phyloP scores from a whole-genome alignment of 805 yeast genomes.

The Kazachstania kunashirensis region DNA sequence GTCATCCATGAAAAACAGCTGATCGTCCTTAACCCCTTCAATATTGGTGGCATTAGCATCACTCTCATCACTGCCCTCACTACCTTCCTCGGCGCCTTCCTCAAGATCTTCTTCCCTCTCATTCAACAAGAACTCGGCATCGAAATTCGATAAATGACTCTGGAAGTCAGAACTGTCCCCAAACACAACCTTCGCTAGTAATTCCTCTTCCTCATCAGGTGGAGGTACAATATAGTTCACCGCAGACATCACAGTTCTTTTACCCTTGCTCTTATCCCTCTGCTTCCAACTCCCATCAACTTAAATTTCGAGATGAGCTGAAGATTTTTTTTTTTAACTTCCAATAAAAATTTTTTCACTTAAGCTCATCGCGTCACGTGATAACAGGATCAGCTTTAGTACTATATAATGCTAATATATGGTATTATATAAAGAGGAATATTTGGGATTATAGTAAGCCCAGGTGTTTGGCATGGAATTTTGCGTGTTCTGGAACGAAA shows the following conservation, averaged over 20 bases:
- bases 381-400: not conserved
- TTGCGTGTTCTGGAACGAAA: constrained; percentile 75
- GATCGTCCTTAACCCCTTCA: constrained; percentile 21
- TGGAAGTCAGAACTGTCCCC: constrained; percentile 57
- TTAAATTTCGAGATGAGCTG: constrained; percentile 19
- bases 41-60: constrained; percentile 26
- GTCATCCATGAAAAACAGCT: constrained; percentile 20
- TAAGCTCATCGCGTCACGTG: not conserved
- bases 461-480: constrained; percentile 67
- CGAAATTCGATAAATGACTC: constrained; percentile 56
- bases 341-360: not conserved
- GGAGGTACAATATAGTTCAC: constrained; percentile 36
- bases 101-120: constrained; percentile 31
- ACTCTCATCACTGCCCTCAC: constrained; percentile 24
- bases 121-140: constrained; percentile 33
- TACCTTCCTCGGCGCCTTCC: constrained; percentile 16
- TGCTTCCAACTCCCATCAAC: no score
- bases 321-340: constrained; percentile 3
- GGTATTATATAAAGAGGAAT: not conserved
- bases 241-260: no score
- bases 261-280: no score
- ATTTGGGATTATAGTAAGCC: constrained; percentile 23
- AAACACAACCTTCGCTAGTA: constrained; percentile 74
- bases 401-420: not conserved
- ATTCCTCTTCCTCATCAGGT: constrained; percentile 77